phyloP scores from a whole-genome alignment of 2,329 filamentous ascomycete genomes.

The Zymoseptoria tritici region DNA sequence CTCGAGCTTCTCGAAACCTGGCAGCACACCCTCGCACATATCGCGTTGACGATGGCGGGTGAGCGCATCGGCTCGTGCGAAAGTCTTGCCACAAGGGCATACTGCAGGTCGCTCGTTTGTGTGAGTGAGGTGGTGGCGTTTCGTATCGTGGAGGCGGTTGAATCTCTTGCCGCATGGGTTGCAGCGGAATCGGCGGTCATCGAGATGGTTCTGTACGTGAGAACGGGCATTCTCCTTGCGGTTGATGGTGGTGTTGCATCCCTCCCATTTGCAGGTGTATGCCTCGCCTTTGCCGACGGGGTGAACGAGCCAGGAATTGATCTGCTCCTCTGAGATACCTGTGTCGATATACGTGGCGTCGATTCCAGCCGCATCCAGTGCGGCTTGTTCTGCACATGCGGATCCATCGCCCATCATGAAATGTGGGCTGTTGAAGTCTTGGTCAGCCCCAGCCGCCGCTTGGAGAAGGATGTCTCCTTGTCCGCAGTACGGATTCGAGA shows the following conservation, averaged over 20 bases:
- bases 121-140: constrained; percentile 95
- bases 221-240: constrained; percentile 98
- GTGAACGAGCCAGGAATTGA: constrained; percentile 43
- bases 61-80: constrained; percentile 89
- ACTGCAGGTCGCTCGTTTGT: constrained; percentile 92
- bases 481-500: constrained; percentile 16
- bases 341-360: constrained; percentile 64
- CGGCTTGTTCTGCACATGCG: constrained; percentile 31
- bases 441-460: constrained; percentile 23
- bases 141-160: constrained; percentile 92
- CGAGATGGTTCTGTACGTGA: constrained; percentile 94
- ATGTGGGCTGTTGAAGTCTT: constrained; percentile 26
- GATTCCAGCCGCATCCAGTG: constrained; percentile 40
- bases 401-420: constrained; percentile 25
- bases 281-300: constrained; percentile 37
- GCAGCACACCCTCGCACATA: constrained; percentile 93
- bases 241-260: constrained; percentile 86
- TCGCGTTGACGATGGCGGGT: constrained; percentile 90
- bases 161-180: constrained; percentile 92
- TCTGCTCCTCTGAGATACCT: constrained; percentile 76
- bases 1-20: constrained; percentile 51
- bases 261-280: constrained; percentile 49
- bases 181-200: constrained; percentile 91
- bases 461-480: constrained; percentile 21
- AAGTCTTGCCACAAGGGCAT: constrained; percentile 89